These are phyloP conservation scores for Lentinula raphanica DNA, from an alignment of 768 basidiomycete species.

Conservation along the genomic window DNA sequence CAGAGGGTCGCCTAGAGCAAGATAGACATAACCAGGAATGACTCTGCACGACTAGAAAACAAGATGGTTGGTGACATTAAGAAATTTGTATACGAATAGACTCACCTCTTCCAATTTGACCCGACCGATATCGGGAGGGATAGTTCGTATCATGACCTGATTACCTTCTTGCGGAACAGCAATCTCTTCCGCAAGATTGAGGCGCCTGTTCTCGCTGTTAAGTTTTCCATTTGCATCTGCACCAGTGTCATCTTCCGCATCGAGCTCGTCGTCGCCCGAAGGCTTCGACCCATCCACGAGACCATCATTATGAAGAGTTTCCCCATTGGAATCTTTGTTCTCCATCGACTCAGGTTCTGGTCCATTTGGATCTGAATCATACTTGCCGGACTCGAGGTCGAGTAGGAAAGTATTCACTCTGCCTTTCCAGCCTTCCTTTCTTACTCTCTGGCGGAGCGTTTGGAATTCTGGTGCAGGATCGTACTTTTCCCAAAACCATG, in stretches of 20 bases:
- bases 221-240: slow-evolving; percentile 56
- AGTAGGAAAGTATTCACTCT: slow-evolving; percentile 66
- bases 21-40: slow-evolving; percentile 78
- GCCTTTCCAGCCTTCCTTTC: slow-evolving; percentile 81
- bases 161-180: slow-evolving; percentile 73
- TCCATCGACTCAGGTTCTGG: slow-evolving; percentile 49
- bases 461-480: slow-evolving; percentile 70
- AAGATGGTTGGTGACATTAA: neutral
- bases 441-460: slow-evolving; percentile 68
- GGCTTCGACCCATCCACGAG: slow-evolving; percentile 55
- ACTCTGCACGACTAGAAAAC: slow-evolving; percentile 70
- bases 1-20: slow-evolving; percentile 87
- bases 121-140: slow-evolving; percentile 89
- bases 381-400: slow-evolving; percentile 81
- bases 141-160: slow-evolving; percentile 92
- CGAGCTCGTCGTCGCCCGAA: slow-evolving; percentile 62
- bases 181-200: slow-evolving; percentile 66
- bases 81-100: slow-evolving; percentile 10
- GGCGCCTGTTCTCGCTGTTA: slow-evolving; percentile 37
- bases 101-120: slow-evolving; percentile 84
- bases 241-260: slow-evolving; percentile 64
- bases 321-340: slow-evolving; percentile 51
- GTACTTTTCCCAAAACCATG: slow-evolving; percentile 97
- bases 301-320: slow-evolving; percentile 29
- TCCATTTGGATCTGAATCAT: slow-evolving; percentile 72